phyloP scores from a whole-genome alignment of 441 rosid genomes.

The Gossypium armourianum region DNA sequence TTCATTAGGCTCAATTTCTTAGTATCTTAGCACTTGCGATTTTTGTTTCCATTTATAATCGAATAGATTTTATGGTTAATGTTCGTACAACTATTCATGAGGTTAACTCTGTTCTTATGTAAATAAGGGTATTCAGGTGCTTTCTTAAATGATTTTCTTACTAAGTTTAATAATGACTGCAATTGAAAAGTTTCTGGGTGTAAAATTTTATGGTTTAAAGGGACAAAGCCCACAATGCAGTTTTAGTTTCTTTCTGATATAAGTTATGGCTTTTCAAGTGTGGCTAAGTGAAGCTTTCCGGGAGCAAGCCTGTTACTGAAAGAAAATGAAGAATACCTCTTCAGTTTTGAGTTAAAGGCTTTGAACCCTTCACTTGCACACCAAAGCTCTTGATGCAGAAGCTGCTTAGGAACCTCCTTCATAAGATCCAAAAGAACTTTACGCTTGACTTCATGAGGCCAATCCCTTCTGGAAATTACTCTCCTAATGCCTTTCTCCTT shows the following conservation, averaged over 20 bases:
- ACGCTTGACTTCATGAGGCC: slow-evolving; percentile 98
- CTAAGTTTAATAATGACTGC: not conserved
- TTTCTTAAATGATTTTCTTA: not conserved
- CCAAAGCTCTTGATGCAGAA: slow-evolving; percentile 91
- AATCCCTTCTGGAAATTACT: slow-evolving; percentile 93
- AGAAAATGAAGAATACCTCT: slow-evolving; percentile 40
- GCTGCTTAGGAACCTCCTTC: slow-evolving; percentile 89
- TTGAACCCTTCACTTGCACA: slow-evolving; percentile 97
- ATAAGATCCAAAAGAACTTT: slow-evolving; percentile 90
- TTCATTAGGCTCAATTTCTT: not conserved
- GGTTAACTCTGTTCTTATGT: not conserved
- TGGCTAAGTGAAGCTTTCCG: not conserved
- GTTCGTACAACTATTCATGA: slow-evolving; percentile 1
- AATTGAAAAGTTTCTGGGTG: not conserved
- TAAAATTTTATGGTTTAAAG: not conserved
- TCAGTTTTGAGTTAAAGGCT: slow-evolving; percentile 78
- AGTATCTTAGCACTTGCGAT: not conserved
- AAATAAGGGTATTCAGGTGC: slow-evolving; percentile 3
- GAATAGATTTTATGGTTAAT: not conserved
- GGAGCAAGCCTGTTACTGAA: not conserved
- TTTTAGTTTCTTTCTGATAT: not conserved
- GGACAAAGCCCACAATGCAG: not conserved
- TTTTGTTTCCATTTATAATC: not conserved
- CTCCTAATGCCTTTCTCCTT: slow-evolving; percentile 95
- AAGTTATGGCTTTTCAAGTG: not conserved